A percentile compares a stretch with the other conserved stretches of the same genome.
Conservation (phyloP, 768 basidiomycete species). For the Cubamyces sp. region DNA sequence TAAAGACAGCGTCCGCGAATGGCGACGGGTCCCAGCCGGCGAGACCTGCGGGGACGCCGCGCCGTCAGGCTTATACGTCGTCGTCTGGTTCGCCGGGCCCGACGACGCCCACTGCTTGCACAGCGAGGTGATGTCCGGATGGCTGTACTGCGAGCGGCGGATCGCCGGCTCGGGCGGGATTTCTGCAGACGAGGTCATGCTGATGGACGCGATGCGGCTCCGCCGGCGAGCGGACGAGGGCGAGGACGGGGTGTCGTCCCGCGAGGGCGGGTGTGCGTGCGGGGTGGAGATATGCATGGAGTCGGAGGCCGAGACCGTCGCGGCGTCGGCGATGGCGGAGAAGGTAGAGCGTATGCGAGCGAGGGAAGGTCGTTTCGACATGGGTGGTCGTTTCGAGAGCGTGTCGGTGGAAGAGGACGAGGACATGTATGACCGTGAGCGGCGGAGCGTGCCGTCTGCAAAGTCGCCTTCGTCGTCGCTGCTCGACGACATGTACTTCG, state of each 20-base stretch:
- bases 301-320: slow-evolving; percentile 22
- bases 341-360: slow-evolving; percentile 29
- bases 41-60: neutral
- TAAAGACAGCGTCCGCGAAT: slow-evolving; percentile 9
- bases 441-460: slow-evolving; percentile 16
- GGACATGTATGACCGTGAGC: slow-evolving; percentile 5
- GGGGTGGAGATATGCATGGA: slow-evolving; percentile 11
- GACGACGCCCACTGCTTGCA: slow-evolving; percentile 59
- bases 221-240: slow-evolving; percentile 14
- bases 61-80: slow-evolving; percentile 44
- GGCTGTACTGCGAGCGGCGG: slow-evolving; percentile 50
- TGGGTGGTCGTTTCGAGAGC: neutral
- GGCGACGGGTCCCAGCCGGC: neutral
- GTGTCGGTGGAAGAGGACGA: neutral
- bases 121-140: slow-evolving; percentile 60
- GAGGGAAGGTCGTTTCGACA: slow-evolving; percentile 17
- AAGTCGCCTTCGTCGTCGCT: slow-evolving; percentile 32
- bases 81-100: slow-evolving; percentile 65
- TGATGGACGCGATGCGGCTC: slow-evolving; percentile 29
- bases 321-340: slow-evolving; percentile 27
- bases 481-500: slow-evolving; percentile 35
- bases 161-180: slow-evolving; percentile 53
- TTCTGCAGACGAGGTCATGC: slow-evolving; percentile 42
- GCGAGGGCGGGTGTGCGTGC: neutral
- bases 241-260: slow-evolving; percentile 11